phyloP scores from a whole-genome alignment of 345 rosid genomes.

The sweet orange (Citrus sinensis) region DNA sequence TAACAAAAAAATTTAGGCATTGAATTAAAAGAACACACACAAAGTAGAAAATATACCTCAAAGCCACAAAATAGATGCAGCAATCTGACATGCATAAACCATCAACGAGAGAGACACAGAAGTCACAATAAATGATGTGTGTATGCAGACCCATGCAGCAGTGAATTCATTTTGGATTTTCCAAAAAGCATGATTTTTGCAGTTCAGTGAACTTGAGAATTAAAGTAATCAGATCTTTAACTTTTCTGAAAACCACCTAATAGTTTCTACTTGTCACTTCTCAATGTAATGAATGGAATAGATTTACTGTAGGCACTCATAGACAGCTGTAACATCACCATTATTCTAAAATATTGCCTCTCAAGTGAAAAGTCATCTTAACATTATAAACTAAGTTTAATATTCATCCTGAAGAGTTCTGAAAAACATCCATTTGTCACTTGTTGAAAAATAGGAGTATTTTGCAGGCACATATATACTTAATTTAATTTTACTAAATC shows the following conservation, averaged over 20 bases:
- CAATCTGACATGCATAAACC: not conserved
- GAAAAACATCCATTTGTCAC: not conserved
- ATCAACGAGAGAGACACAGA: not conserved
- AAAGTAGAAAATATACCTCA: not conserved
- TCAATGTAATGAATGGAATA: not conserved
- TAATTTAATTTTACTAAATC: not conserved
- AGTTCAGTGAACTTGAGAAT: not conserved
- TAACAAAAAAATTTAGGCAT: not conserved
- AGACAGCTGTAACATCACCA: not conserved
- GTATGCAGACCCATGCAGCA: not conserved
- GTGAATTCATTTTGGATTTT: not conserved
- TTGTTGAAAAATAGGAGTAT: not conserved
- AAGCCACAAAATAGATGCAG: not conserved
- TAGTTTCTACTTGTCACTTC: not conserved
- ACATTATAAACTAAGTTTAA: not conserved
- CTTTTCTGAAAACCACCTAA: no score
- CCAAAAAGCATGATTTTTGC: not conserved
- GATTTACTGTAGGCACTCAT: not conserved
- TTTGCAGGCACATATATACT: not conserved
- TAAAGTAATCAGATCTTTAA: not conserved
- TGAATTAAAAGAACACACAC: not conserved
- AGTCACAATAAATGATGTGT: not conserved
- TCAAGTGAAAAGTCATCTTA: not conserved
- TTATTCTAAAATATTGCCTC: not conserved
- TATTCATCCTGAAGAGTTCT: not conserved